These are phyloP conservation scores for Antrodiella citrinella DNA, from an alignment of 768 basidiomycete genomes.

Conservation along the genomic window DNA sequence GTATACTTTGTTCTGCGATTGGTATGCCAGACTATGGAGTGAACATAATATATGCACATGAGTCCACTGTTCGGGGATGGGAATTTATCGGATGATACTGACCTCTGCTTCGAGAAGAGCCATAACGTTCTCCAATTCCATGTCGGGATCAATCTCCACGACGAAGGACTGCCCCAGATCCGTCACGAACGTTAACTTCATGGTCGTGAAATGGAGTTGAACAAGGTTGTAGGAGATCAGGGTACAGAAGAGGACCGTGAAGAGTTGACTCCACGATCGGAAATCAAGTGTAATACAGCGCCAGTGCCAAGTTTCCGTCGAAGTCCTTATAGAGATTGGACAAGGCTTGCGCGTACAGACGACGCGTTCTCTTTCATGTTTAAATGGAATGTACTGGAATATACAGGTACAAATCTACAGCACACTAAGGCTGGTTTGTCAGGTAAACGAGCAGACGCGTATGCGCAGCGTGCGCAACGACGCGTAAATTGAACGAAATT, in stretches of 20 bases:
- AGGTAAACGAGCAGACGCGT: background rate
- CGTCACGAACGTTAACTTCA: slow-evolving; percentile 68
- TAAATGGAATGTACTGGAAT: slow-evolving; percentile 15
- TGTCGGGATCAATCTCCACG: slow-evolving; percentile 81
- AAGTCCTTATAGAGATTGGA: background rate
- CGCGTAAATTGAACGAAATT: background rate
- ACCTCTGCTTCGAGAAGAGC: slow-evolving; percentile 95
- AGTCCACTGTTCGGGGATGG: background rate
- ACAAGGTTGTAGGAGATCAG: background rate
- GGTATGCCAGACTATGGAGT: slow-evolving; percentile 66
- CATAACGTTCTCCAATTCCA: slow-evolving; percentile 90
- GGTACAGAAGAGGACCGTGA: background rate
- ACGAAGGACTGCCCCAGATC: slow-evolving; percentile 56
- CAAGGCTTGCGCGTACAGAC: slow-evolving; percentile 13
- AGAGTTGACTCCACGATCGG: background rate
- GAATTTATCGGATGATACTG: no score
- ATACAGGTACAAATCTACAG: slow-evolving; percentile 14
- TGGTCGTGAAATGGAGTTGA: slow-evolving; percentile 19
- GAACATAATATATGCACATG: background rate
- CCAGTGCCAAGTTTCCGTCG: background rate
- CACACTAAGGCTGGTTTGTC: background rate
- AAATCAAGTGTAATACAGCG: slow-evolving; percentile 1
- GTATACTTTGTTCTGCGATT: slow-evolving; percentile 63
- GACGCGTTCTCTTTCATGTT: slow-evolving; percentile 1
- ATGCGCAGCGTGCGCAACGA: background rate